phyloP scores from a whole-genome alignment of 1,284 basidiomycete species.

The Sporisorium reilianum region DNA sequence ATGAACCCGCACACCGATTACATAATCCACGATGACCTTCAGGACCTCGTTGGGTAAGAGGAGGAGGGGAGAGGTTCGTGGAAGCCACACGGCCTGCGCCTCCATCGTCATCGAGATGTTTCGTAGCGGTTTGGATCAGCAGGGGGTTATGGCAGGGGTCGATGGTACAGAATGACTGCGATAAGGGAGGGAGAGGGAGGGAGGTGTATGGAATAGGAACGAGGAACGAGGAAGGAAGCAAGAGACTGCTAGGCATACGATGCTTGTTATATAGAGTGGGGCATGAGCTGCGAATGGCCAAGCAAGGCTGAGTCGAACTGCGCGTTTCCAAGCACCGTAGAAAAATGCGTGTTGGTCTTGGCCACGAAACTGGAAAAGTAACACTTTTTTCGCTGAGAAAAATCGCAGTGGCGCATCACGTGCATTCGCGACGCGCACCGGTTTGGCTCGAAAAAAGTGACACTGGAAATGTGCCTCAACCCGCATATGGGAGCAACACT shows the following conservation, averaged over 20 bases:
- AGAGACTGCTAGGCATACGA: too few relatives aligned
- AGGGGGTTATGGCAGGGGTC: too few relatives aligned
- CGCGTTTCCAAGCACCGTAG: background rate
- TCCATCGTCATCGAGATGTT: background rate
- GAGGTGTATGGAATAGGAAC: background rate
- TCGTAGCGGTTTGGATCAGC: too few relatives aligned
- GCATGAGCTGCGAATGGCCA: background rate
- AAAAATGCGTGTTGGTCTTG: background rate
- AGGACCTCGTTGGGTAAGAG: background rate
- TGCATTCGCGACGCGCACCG: constrained; percentile 44
- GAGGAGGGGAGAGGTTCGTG: background rate
- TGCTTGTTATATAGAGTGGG: too few relatives aligned
- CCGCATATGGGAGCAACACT: constrained; percentile 5
- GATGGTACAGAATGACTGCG: too few relatives aligned
- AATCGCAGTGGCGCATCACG: constrained; percentile 27
- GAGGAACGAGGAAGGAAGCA: background rate
- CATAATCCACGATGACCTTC: background rate
- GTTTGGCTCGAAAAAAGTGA: constrained; percentile 13
- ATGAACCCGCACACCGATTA: too few relatives aligned
- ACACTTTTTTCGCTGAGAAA: constrained; percentile 7
- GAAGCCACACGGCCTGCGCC: background rate
- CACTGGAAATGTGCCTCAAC: constrained; percentile 12
- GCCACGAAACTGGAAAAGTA: constrained; percentile 1
- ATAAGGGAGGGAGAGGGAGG: background rate
- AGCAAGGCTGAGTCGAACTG: background rate